These are phyloP conservation scores for Jacaranda mimosifolia DNA, from an alignment of 257 asterid species.

Conservation along the genomic window DNA sequence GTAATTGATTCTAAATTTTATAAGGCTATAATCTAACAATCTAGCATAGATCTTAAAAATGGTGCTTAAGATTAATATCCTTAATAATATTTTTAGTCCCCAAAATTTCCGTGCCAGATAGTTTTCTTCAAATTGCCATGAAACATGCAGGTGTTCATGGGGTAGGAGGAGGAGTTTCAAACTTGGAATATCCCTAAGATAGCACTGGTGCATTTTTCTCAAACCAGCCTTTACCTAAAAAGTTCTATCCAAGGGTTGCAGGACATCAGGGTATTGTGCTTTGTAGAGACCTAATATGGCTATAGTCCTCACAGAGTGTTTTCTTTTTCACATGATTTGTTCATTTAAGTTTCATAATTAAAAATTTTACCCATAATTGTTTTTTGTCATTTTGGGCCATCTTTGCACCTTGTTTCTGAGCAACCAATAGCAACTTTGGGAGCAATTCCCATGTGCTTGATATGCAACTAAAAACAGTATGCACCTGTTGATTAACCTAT, in stretches of 20 bases:
- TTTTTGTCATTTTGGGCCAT: not conserved
- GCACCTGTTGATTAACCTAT: not conserved
- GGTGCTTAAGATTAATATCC: not conserved
- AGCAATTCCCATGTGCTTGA: not conserved
- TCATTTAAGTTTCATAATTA: conserved; percentile 3
- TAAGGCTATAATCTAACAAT: no score
- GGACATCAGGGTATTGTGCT: not conserved
- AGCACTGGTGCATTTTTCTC: not conserved
- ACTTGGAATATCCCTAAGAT: not conserved
- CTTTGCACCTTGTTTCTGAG: not conserved
- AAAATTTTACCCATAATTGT: not conserved
- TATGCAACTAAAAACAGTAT: not conserved
- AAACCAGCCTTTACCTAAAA: not conserved
- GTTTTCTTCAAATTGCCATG: not conserved
- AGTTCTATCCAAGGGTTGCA: not conserved
- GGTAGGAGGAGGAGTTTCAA: not conserved
- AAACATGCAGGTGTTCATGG: not conserved
- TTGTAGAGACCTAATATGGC: not conserved
- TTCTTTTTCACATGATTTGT: not conserved
- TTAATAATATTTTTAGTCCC: not conserved
- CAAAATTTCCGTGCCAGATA: not conserved
- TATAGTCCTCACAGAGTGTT: not conserved
- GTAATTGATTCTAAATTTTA: no score
- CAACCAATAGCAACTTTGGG: not conserved
- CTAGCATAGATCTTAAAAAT: no score